Conservation (phyloP, 1,284 basidiomycete species). For the Sanghuangporus sanghuang region DNA sequence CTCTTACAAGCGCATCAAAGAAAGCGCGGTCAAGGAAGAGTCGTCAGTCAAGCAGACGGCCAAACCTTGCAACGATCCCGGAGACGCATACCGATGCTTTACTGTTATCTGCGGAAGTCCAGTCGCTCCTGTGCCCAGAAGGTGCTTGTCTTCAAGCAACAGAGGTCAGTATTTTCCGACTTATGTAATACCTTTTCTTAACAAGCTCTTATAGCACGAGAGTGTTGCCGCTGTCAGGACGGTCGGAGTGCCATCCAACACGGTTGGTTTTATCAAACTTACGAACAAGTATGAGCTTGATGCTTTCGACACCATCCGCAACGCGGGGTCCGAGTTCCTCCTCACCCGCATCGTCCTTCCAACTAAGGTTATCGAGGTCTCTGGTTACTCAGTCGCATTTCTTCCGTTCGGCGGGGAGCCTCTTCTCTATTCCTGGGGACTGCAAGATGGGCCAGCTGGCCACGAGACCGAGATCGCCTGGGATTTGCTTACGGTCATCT, state of each 20-base stretch:
- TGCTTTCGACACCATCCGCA: not conserved
- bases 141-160: not conserved
- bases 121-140: not conserved
- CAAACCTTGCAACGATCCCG: not conserved
- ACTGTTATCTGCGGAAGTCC: not conserved
- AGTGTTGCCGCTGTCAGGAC: not conserved
- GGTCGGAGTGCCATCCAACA: not conserved
- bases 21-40: not conserved
- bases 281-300: not conserved
- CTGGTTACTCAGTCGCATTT: too few species aligned
- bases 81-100: not conserved
- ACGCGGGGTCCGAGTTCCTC: not conserved
- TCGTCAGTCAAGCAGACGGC: not conserved
- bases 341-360: not conserved
- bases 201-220: not conserved
- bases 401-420: not conserved
- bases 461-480: not conserved
- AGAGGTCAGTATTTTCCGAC: not conserved
- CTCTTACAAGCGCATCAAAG: not conserved
- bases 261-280: not conserved
- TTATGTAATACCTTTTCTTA: not conserved
- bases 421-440: not conserved
- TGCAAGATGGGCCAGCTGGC: not conserved
- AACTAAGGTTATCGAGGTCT: not conserved
- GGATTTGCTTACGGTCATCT: not conserved